phyloP scores from a whole-genome alignment of 2,329 filamentous ascomycete genomes.

The Trichoderma oligosporum region DNA sequence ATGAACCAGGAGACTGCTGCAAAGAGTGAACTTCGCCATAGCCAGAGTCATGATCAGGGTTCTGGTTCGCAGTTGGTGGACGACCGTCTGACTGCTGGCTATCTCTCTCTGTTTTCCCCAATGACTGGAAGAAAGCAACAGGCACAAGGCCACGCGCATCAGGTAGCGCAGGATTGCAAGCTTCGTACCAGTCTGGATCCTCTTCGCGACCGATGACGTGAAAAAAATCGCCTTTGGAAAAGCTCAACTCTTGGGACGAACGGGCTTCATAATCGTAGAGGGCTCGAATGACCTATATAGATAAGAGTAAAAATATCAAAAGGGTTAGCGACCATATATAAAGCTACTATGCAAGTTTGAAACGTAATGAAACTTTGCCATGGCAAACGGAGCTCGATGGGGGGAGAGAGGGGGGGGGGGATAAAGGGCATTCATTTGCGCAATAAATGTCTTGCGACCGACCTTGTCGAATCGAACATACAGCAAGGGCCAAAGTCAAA shows the following conservation, averaged over 20 bases:
- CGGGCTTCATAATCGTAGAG: constrained; percentile 87
- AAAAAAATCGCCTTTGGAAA: constrained; percentile 94
- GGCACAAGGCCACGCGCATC: constrained; percentile 88
- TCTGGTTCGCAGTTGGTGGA: constrained; percentile 48
- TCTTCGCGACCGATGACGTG: constrained; percentile 96
- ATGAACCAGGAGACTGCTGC: constrained; percentile 18
- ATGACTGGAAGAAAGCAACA: constrained; percentile 85
- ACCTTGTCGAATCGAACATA: constrained; percentile 3
- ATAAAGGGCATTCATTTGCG: neutral
- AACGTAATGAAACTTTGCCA: constrained; percentile 13
- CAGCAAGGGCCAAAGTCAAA: neutral
- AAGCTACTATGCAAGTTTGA: constrained; percentile 6
- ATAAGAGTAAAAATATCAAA: neutral
- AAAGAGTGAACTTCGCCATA: constrained; percentile 48
- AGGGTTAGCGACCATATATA: neutral
- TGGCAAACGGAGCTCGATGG: constrained; percentile 7
- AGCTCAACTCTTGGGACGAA: constrained; percentile 75
- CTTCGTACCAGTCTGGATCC: constrained; percentile 96
- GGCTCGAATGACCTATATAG: constrained; percentile 84
- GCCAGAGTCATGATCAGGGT: constrained; percentile 82
- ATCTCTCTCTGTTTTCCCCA: constrained; percentile 89
- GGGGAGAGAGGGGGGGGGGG: neutral
- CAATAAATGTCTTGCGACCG: constrained; percentile 19
- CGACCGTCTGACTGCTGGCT: constrained; percentile 66
- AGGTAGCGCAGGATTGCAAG: constrained; percentile 87